Evolutionary conservation across 257 asterid species (phyloP).

Genomic region (Craterostigma plantagineum): DNA sequence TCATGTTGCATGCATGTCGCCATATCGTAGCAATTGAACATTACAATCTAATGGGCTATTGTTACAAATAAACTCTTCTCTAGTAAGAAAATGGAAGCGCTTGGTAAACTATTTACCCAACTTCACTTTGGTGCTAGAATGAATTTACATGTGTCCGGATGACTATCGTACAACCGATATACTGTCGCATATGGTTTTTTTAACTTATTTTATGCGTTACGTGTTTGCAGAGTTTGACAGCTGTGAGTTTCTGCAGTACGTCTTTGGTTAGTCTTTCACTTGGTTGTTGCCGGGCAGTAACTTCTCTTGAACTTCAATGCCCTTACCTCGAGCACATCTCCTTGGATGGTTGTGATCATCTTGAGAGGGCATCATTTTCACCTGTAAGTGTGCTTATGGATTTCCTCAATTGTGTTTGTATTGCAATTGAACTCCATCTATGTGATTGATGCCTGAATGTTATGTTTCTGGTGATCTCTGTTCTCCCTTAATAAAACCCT

Average conservation of each 20-base stretch:
- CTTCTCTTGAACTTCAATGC: constrained; percentile 66
- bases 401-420: not conserved
- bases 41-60: too few relatives aligned
- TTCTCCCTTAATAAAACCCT: too few relatives aligned
- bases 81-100: too few relatives aligned
- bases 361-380: constrained; percentile 69
- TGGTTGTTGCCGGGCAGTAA: constrained; percentile 85
- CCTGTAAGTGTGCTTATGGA: constrained; percentile 40
- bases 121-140: not conserved
- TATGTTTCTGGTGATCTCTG: constrained; percentile 22
- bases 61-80: too few relatives aligned
- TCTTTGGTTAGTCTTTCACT: constrained; percentile 77
- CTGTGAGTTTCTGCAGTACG: constrained; percentile 49
- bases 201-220: constrained; percentile 12
- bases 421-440: not conserved
- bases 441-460: not conserved
- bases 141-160: not conserved
- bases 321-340: constrained; percentile 75
- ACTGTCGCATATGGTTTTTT: too few relatives aligned
- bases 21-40: too few relatives aligned
- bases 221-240: constrained; percentile 69
- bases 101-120: too few relatives aligned
- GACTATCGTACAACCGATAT: too few relatives aligned
- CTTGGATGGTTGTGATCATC: constrained; percentile 95
- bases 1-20: too few relatives aligned